Evolutionary conservation across 257 asterid species (phyloP).

Genomic region (Primulina huaijiensis): DNA sequence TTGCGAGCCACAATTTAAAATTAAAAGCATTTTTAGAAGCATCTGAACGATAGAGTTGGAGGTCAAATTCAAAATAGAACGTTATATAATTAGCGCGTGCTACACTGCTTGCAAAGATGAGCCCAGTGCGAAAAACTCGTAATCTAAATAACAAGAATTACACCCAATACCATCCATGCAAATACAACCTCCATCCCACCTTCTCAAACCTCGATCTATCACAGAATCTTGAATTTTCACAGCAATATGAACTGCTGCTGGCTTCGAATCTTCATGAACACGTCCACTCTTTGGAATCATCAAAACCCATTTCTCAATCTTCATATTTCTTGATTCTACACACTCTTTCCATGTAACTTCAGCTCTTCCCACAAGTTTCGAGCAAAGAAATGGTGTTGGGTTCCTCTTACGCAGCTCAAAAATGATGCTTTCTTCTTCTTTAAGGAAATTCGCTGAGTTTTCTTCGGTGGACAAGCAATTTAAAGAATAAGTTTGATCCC

Average conservation of each 20-base stretch:
- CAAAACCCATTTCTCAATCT: slow-evolving; percentile 46
- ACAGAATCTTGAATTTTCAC: slow-evolving; percentile 35
- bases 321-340: slow-evolving; percentile 32
- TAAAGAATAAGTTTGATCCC: slow-evolving; percentile 56
- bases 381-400: slow-evolving; percentile 31
- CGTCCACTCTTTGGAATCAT: slow-evolving; percentile 31
- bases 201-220: slow-evolving; percentile 22
- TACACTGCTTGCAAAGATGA: slow-evolving; percentile 34
- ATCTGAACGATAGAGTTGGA: too few species aligned
- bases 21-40: too few species aligned
- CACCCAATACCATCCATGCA: slow-evolving; percentile 36
- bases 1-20: too few species aligned
- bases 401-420: slow-evolving; percentile 58
- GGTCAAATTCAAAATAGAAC: too few species aligned
- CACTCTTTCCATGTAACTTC: slow-evolving; percentile 52
- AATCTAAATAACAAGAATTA: slow-evolving; percentile 35
- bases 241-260: slow-evolving; percentile 45
- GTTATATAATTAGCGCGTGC: too few species aligned
- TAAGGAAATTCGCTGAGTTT: slow-evolving; percentile 35
- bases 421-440: slow-evolving; percentile 34
- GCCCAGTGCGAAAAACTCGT: slow-evolving; percentile 45
- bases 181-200: slow-evolving; percentile 26
- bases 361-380: slow-evolving; percentile 50
- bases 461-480: slow-evolving; percentile 42
- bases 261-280: slow-evolving; percentile 38